Conservation (phyloP, 2,329 filamentous ascomycete genomes). For the Alternaria triticimaculans region DNA sequence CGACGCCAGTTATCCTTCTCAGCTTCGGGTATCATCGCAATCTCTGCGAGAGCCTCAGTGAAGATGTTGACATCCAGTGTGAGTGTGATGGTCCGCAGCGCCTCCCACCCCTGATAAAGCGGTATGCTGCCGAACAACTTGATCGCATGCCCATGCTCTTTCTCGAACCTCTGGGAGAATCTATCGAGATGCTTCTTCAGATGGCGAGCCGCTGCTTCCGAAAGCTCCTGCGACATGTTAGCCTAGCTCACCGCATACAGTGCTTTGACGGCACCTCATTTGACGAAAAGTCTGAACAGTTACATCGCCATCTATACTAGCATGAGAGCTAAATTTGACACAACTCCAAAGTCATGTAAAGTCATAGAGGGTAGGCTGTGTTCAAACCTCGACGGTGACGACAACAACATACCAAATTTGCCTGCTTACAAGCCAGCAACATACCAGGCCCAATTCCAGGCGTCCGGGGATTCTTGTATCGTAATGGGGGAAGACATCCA, state of each 20-base stretch:
- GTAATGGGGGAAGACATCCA: too few species aligned
- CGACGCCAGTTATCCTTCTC: background rate
- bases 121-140: fast-evolving
- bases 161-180: background rate
- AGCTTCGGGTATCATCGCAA: background rate
- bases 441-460: background rate
- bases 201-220: background rate
- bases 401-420: background rate
- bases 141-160: background rate
- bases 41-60: background rate
- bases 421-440: background rate
- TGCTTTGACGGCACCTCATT: too few species aligned
- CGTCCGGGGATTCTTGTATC: too few species aligned
- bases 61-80: background rate
- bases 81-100: background rate
- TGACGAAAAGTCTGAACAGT: too few species aligned
- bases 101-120: background rate
- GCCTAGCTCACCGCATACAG: too few species aligned
- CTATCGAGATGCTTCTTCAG: too few species aligned
- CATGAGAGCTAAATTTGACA: too few species aligned
- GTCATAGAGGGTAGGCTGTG: too few species aligned
- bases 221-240: background rate
- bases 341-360: too few species aligned
- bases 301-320: too few species aligned
- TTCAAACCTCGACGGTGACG: too few species aligned